Base-by-base conservation (phyloP, 768 basidiomycete genomes). In the Lyophyllum decastes region DNA sequence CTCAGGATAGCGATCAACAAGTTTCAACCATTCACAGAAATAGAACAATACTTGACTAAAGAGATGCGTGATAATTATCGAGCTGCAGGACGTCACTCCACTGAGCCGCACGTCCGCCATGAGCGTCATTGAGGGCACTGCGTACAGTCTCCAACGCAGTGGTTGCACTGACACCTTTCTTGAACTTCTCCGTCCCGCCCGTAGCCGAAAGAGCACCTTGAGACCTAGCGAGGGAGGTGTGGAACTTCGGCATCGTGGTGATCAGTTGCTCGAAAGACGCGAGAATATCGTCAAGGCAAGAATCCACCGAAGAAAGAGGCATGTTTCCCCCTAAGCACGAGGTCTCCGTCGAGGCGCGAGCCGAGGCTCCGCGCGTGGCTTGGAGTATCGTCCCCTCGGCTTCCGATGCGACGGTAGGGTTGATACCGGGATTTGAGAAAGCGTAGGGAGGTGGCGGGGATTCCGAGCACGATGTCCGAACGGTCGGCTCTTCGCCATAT, bases 211-310 rank as follows among this genome's bases (percentile, higher is more conserved):
- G 25, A 14, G 27, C 26, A 10, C 10, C 27, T 41, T 25, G 48
- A 26, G 33, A 7, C 44, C 59, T 52, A 22, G 46, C 48, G 35
- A 44, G 12, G 12, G 47, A 49, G 16, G 45, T 30, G 8, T 58
- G 26, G 19, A 61, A 57, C 16, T 53, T 56, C 19, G 65, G 60
- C 61, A 64, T 59, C 1, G 58, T 51, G 1, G 60, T 12, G 41
- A 65, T 58, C 38, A 66, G 38, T 16, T 60, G 55, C 46, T 66
- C 66, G 25, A 66, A 66, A 2, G 66, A 66, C 21, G 44, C 49
- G 2, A 66, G 59, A 49, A 66, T 57, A 49, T 66, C 66, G 34
- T 64, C 61, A 33, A 66, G 54, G 25, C 52, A 55, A 24, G 58
- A 57, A 34, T 61, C 58, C 10, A 60, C 54, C 2, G 62, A 64